Percentiles rank a stretch among this genome's conserved stretches.
Evolutionary conservation across 2,329 filamentous ascomycete species (phyloP).

Genomic region (Clonostachys chloroleuca): DNA sequence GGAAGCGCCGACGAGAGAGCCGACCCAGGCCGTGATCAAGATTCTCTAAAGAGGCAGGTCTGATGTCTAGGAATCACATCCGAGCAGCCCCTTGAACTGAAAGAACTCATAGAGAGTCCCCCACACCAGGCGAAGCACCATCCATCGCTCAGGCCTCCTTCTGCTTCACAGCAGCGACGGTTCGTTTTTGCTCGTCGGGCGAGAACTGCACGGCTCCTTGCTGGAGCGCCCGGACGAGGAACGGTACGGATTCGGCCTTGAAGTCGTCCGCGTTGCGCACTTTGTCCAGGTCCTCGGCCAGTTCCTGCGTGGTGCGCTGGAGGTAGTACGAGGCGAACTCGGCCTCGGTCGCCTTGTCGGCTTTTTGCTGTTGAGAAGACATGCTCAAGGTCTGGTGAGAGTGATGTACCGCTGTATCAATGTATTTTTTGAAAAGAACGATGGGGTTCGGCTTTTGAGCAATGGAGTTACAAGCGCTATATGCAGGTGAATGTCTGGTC

Average conservation of each 20-base stretch:
- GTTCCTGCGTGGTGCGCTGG: constrained; percentile 63
- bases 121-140: background rate
- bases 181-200: constrained; percentile 25
- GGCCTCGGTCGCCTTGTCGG: constrained; percentile 8
- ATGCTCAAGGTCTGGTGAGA: no score
- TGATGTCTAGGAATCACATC: no score
- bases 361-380: constrained; percentile 4
- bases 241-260: constrained; percentile 55
- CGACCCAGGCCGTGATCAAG: no score
- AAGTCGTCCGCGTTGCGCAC: constrained; percentile 68
- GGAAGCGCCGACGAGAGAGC: no score
- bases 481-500: no score
- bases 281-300: constrained; percentile 70
- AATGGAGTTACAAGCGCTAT: no score
- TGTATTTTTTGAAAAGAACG: no score
- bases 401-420: no score
- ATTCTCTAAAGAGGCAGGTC: no score
- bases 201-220: constrained; percentile 63
- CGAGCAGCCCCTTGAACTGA: no score
- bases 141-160: background rate
- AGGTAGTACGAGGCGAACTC: constrained; percentile 65
- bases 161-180: constrained; percentile 4
- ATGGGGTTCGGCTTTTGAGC: no score
- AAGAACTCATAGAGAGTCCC: background rate
- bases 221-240: constrained; percentile 64